These are phyloP conservation scores for Candida coleopterorum DNA, from an alignment of 805 yeast species.

Conservation along the genomic window DNA sequence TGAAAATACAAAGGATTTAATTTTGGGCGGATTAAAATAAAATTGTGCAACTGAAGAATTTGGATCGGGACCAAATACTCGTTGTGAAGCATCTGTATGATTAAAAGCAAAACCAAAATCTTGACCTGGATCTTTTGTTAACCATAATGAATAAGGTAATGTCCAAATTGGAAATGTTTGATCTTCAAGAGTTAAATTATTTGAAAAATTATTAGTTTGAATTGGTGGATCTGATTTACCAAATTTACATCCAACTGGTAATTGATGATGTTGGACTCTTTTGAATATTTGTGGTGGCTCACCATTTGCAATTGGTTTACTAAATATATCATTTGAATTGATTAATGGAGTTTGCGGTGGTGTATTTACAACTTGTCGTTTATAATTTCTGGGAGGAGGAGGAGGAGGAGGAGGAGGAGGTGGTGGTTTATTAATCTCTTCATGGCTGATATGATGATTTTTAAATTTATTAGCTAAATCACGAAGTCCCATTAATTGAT, in stretches of 20 bases:
- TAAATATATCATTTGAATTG: slow-evolving; percentile 29
- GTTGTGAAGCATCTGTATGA: slow-evolving; percentile 53
- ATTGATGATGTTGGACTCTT: slow-evolving; percentile 26
- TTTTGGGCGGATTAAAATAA: slow-evolving; percentile 64
- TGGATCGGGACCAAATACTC: slow-evolving; percentile 68
- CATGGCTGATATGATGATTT: neutral
- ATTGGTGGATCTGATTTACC: slow-evolving; percentile 37
- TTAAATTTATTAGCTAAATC: slow-evolving; percentile 4
- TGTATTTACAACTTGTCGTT: neutral
- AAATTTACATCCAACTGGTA: slow-evolving; percentile 28
- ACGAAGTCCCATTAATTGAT: slow-evolving; percentile 5
- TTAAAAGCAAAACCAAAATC: slow-evolving; percentile 64
- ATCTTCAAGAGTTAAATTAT: slow-evolving; percentile 61
- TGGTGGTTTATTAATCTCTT: neutral
- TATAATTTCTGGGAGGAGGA: slow-evolving; percentile 2
- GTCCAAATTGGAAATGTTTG: slow-evolving; percentile 75
- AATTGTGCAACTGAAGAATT: slow-evolving; percentile 48
- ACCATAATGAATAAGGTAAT: slow-evolving; percentile 78
- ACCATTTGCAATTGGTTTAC: slow-evolving; percentile 35
- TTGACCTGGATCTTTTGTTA: slow-evolving; percentile 39
- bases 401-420: neutral
- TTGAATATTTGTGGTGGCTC: slow-evolving; percentile 44
- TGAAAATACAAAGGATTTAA: slow-evolving; percentile 52
- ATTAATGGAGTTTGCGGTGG: neutral
- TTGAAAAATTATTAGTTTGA: slow-evolving; percentile 76